Evolutionary conservation across 352 stramenopile genomes (phyloP).

Genomic region (Globisporangium iwayamae): DNA sequence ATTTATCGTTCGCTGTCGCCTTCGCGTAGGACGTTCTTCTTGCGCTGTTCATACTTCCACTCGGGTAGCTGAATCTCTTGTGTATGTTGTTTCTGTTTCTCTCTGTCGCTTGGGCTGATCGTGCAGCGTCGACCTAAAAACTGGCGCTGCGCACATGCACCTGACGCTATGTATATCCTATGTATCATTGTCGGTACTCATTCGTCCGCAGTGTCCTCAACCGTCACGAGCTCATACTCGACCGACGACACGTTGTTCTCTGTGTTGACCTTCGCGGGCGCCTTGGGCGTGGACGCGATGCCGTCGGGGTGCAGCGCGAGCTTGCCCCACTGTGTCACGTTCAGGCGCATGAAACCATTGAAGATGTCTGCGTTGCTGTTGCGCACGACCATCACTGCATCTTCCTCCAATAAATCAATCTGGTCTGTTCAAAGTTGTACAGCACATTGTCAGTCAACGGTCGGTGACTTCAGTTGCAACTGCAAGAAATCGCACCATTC

Average conservation of each 20-base stretch:
- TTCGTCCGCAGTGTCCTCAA: slow-evolving; percentile 53
- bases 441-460: neutral
- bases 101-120: slow-evolving; percentile 1
- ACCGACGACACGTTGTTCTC: slow-evolving; percentile 75
- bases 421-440: slow-evolving; percentile 42
- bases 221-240: slow-evolving; percentile 85
- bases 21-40: neutral
- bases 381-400: slow-evolving; percentile 62
- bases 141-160: slow-evolving; percentile 4
- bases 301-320: slow-evolving; percentile 65
- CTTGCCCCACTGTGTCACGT: slow-evolving; percentile 86
- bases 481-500: slow-evolving; percentile 43
- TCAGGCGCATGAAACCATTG: slow-evolving; percentile 82
- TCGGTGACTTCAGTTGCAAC: neutral
- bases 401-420: slow-evolving; percentile 62
- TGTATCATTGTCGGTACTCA: slow-evolving; percentile 2
- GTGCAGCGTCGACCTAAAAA: slow-evolving; percentile 7
- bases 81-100: slow-evolving; percentile 13
- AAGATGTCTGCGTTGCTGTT: slow-evolving; percentile 84
- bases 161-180: slow-evolving; percentile 10
- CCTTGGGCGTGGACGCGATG: slow-evolving; percentile 62
- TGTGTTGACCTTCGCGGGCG: slow-evolving; percentile 42
- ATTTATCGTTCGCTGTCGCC: neutral
- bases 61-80: neutral
- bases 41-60: neutral